Conservation (phyloP, 1,139 yeast species). For the Debaryomyces sp. region DNA sequence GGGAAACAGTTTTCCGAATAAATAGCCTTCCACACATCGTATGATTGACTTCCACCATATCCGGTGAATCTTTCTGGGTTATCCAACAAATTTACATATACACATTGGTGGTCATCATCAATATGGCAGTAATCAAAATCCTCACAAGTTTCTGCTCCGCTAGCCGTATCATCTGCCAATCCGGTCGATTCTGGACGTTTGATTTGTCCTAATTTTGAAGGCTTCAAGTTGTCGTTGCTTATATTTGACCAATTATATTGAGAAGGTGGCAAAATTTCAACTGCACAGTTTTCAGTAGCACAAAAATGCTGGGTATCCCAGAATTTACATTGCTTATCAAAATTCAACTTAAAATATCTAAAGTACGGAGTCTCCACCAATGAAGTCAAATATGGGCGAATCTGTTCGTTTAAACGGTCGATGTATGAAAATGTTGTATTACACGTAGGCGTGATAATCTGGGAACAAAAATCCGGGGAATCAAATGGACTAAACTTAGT, state of each 20-base stretch:
- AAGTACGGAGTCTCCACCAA: slow-evolving; percentile 75
- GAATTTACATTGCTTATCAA: slow-evolving; percentile 86
- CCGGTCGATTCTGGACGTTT: slow-evolving; percentile 22
- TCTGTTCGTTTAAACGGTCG: slow-evolving; percentile 36
- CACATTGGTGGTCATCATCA: slow-evolving; percentile 65
- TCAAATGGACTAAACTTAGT: slow-evolving; percentile 41
- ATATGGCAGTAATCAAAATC: slow-evolving; percentile 60
- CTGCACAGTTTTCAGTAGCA: slow-evolving; percentile 92
- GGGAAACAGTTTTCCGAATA: slow-evolving; percentile 90
- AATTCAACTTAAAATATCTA: slow-evolving; percentile 82
- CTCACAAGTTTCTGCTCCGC: slow-evolving; percentile 30
- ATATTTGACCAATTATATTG: slow-evolving; percentile 65
- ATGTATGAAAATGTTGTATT: slow-evolving; percentile 52
- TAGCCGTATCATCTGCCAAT: slow-evolving; percentile 19
- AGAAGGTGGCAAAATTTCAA: slow-evolving; percentile 59
- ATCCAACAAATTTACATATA: slow-evolving; percentile 79
- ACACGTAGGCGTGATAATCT: slow-evolving; percentile 49
- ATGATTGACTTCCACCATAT: slow-evolving; percentile 89
- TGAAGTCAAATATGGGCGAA: slow-evolving; percentile 53
- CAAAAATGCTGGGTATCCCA: slow-evolving; percentile 86
- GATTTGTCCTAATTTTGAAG: slow-evolving; percentile 66
- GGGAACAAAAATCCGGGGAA: slow-evolving; percentile 50
- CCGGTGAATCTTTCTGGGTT: slow-evolving; percentile 98
- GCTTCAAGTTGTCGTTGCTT: slow-evolving; percentile 68
- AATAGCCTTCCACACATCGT: slow-evolving; percentile 91